Evolutionary conservation across 352 stramenopile species (phyloP), one percentile per base, ranked within the genome.

Genomic region (Pythium coloratum): DNA sequence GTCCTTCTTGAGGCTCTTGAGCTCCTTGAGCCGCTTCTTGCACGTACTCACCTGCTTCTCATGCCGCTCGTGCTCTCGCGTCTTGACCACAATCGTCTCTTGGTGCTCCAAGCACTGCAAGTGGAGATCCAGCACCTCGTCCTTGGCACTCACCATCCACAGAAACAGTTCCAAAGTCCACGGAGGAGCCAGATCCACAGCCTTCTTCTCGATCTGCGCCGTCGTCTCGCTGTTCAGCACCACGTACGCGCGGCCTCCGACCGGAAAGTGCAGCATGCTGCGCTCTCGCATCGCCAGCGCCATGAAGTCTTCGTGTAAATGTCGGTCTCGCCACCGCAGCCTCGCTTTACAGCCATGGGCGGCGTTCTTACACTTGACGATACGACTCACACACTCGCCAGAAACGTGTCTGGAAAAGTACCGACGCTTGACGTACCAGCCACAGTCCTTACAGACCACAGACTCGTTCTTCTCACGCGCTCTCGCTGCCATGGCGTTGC

Each of bases 151-250:
- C 4, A 77, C 72, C 49, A 90, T 66, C 81, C 82, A 88, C 2
- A 92, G 34, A 51, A 80, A 93, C 56, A 77, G 88, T 58, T 93
- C 85, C 20, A 85, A 71, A 13, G 83, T 89, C 85, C 85, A 92
- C 0, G 85, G 85, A 8, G 82, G 85, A 14, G 80, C 46, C 34
- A 89, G 55, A 59, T 93, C 82, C 20, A 61, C 53, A 0, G 59
- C 9, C n/a, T 40, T 32, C n/a, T 57, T 57, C 50, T 62, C 40
- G 32, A 66, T 30, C 38, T 47, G 26, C 16, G 61, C 55, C 5
- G 33, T 34, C 6, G 55, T 65, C 50, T 76, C 59, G 42, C 56
- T 77, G 16, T 76, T 71, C 7, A 87, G 34, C 20, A 64, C 70
- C 28, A 91, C 76, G 65, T 80, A 86, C 12, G 73, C 71, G 28